These are phyloP conservation scores for Candida xyloterini DNA, from an alignment of 805 yeast species.

Conservation along the genomic window DNA sequence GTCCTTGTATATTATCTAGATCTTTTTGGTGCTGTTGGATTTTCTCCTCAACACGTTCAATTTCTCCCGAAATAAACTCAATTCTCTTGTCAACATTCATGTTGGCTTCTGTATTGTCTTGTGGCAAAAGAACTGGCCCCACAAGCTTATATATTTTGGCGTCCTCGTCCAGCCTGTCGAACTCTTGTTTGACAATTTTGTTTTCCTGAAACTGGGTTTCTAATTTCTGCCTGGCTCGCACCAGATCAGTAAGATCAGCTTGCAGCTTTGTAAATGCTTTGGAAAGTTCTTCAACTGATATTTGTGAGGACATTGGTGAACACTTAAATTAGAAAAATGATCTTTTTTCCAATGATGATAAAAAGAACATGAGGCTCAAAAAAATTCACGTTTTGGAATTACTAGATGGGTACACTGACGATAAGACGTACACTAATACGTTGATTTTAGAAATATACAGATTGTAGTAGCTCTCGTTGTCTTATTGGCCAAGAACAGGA, in stretches of 20 bases:
- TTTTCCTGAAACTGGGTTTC: constrained; percentile 96
- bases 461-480: background rate
- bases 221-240: constrained; percentile 75
- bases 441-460: too few relatives aligned
- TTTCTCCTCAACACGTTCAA: constrained; percentile 69
- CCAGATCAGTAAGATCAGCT: constrained; percentile 41
- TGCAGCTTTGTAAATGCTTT: constrained; percentile 29
- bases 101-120: constrained; percentile 78
- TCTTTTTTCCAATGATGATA: background rate
- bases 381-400: too few relatives aligned
- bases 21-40: constrained; percentile 53
- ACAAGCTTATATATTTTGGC: constrained; percentile 83
- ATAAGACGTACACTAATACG: too few relatives aligned
- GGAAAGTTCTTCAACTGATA: constrained; percentile 21
- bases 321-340: background rate
- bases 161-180: constrained; percentile 53
- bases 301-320: constrained; percentile 3
- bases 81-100: constrained; percentile 83
- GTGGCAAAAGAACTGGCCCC: constrained; percentile 91
- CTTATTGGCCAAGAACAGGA: too few relatives aligned
- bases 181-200: constrained; percentile 82
- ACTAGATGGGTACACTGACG: too few relatives aligned
- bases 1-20: constrained; percentile 58
- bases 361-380: too few relatives aligned
- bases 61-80: constrained; percentile 81